Base-by-base conservation (phyloP, 2,329 filamentous ascomycete species). In the Colletotrichum sp. region DNA sequence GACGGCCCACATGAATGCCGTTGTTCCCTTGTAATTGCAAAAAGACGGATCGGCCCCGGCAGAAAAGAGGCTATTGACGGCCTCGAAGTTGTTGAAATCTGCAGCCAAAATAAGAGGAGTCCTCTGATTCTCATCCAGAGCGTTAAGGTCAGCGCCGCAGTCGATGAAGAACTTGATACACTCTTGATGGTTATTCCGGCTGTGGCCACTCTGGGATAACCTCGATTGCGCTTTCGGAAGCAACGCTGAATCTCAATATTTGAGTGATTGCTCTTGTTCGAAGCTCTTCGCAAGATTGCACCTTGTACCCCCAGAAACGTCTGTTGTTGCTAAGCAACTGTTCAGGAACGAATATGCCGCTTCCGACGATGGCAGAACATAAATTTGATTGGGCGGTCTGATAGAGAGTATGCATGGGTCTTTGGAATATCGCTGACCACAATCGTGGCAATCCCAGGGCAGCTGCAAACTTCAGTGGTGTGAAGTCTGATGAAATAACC, bases 101-200 rank as follows among this genome's bases (percentile, higher is more conserved):
- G 36, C 36, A 38, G 36, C 36, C 8, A 38, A 5, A 16, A 2
- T 6, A 11, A 43, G 38, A 4, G 38, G 38, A 12, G 38, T 5
- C 1, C 3, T 43, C 3, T n/a, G 16, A 9, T 11, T 4, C 1
- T 12, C 9, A n/a, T 43, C 38, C 8, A 2, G 2, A 3, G 4
- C 38, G 38, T 43, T 2, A 0, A 43, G 18, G 3, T 43, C 38
- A n/a, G 38, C 16, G 38, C 38, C 38, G 5, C 38, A 43, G 0
- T 43, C 18, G 5, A 43, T 43, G 1, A 43, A n/a, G 0, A 6
- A 43, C 5, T n/a, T 0, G 18, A 43, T 6, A 43, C 38, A 43
- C 1, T n/a, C 2, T 43, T n/a, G 8, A 43, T 24, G 24, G 3
- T 24, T 24, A 3, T 8, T 29, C 29, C 24, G 24, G 4, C 29